Base-by-base conservation (phyloP, 306 rosid species). In the Inga laurina region DNA sequence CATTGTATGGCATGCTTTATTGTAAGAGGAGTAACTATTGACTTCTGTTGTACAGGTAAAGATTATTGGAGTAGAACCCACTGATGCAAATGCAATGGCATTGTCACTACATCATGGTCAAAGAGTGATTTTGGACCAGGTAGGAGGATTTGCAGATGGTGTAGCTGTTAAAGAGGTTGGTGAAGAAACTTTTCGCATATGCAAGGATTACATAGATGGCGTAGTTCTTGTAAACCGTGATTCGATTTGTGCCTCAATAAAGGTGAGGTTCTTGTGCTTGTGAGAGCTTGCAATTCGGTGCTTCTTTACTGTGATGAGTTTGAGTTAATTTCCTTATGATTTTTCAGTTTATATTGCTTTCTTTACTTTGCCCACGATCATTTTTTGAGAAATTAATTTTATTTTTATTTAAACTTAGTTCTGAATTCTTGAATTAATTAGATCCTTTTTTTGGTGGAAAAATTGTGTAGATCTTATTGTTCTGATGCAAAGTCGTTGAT, bases 121-220 rank as follows among this genome's bases (percentile, higher is more conserved):
- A 48, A 94, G 99, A 85, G 91, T 96, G 83, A 73, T 94, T 30
- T 86, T 96, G 86, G 94, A 94, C 75, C 84, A 90, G 86, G 97
- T 91, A 46, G 99, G 99, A 84, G 95, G 94, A 57, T 97, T 94
- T 88, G 97, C 99, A 48, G 99, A 97, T 82, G 98, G 99, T 74
- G 98, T 97, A 24, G 98, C 98, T 78, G 97, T 97, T 72, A 94
- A 94, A 86, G 99, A 97, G 88, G 99, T 97, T 18, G 97, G 99
- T 21, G 95, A 91, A 89, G 99, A 97, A 86, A 87, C 95, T 68
- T 97, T 96, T 78, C 95, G 97, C 82, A 11, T 97, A 57, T 92
- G 98, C 91, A 90, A 90, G 85, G 97, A 91, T 45, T 85, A 91
- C 90, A 80, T 97, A 46, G 99, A 97, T 79, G 98, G 98, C 3